Conservation (phyloP, 106 monocot species). For the Iris macrosiphon region DNA sequence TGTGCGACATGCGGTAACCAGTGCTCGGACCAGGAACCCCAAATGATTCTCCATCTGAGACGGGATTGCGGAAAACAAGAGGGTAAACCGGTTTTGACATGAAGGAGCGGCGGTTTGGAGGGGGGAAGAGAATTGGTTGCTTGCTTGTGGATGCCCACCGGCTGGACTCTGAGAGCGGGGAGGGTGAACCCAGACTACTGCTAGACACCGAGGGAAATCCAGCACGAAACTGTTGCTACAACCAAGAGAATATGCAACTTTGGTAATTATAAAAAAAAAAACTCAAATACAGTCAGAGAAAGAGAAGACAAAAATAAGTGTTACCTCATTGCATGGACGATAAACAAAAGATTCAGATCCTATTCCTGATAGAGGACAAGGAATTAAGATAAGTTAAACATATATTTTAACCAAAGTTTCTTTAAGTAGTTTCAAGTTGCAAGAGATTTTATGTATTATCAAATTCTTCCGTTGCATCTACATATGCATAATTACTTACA, state of each 20-base stretch:
- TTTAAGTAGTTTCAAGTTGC: background rate
- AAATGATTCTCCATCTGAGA: conserved; percentile 45
- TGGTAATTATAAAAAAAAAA: background rate
- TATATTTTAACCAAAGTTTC: background rate
- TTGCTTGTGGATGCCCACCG: conserved; percentile 56
- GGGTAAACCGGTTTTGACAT: conserved; percentile 95
- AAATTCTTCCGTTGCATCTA: too few relatives aligned
- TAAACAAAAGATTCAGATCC: conserved; percentile 42
- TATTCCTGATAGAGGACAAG: conserved; percentile 34
- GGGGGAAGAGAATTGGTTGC: conserved; percentile 29
- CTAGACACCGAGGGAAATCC: conserved; percentile 35
- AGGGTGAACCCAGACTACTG: conserved; percentile 65
- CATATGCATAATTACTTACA: too few relatives aligned
- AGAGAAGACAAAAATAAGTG: background rate
- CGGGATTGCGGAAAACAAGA: conserved; percentile 63
- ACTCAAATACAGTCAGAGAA: background rate
- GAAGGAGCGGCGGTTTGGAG: conserved; percentile 71
- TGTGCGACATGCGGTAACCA: conserved; percentile 23
- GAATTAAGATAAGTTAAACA: background rate
- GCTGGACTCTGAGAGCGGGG: conserved; percentile 51
- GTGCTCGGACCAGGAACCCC: conserved; percentile 25
- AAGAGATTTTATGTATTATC: background rate
- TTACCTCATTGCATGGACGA: conserved; percentile 50
- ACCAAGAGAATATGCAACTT: background rate
- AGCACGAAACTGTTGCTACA: conserved; percentile 36